Evolutionary conservation across 345 rosid genomes (phyloP).

Genomic region (Ailanthus altissimus): DNA sequence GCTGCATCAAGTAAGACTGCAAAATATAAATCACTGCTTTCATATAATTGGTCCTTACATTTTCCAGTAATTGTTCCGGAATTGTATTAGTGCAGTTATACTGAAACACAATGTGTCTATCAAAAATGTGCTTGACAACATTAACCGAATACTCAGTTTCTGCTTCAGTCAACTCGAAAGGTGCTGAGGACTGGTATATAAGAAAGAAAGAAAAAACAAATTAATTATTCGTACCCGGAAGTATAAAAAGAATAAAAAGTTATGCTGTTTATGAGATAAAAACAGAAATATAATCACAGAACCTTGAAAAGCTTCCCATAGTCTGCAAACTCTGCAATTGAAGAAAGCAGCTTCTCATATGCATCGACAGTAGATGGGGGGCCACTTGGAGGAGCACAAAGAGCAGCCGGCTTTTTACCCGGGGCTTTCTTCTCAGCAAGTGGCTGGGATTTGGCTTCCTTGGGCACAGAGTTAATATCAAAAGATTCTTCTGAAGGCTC

Average conservation of each 20-base stretch:
- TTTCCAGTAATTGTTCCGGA: slow-evolving; percentile 91
- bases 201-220: slow-evolving; percentile 16
- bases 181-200: slow-evolving; percentile 67
- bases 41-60: slow-evolving; percentile 47
- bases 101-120: slow-evolving; percentile 87
- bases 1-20: not conserved
- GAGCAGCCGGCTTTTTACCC: slow-evolving; percentile 85
- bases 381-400: slow-evolving; percentile 67
- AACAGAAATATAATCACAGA: slow-evolving; percentile 10
- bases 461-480: slow-evolving; percentile 81
- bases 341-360: slow-evolving; percentile 79
- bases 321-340: slow-evolving; percentile 74
- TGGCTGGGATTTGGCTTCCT: slow-evolving; percentile 81
- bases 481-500: slow-evolving; percentile 83
- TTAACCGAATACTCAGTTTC: slow-evolving; percentile 96
- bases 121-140: slow-evolving; percentile 90
- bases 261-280: slow-evolving; percentile 10
- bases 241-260: slow-evolving; percentile 3
- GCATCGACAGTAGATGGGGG: slow-evolving; percentile 76
- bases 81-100: slow-evolving; percentile 96
- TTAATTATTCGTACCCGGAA: slow-evolving; percentile 20
- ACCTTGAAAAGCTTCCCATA: slow-evolving; percentile 97
- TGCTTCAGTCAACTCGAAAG: slow-evolving; percentile 95
- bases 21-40: slow-evolving; percentile 5
- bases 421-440: slow-evolving; percentile 93